Conservation (phyloP, 2,329 filamentous ascomycete genomes). For the Colletotrichum spaethianum region DNA sequence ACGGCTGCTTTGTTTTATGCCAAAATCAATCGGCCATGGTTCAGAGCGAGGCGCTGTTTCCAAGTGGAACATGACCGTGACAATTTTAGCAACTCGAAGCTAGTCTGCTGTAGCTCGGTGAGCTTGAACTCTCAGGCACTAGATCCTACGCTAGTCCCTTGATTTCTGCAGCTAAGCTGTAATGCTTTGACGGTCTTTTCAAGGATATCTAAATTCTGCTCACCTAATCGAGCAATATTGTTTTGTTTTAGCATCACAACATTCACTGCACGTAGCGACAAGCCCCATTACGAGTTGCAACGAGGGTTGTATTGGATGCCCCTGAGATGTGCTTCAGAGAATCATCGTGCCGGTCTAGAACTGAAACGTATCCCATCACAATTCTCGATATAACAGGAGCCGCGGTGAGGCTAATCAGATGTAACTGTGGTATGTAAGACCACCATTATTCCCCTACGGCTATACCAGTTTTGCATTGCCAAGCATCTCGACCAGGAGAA, state of each 20-base stretch:
- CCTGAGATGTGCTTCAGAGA: neutral
- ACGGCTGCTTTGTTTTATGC: neutral
- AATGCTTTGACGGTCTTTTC: neutral
- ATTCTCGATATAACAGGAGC: neutral
- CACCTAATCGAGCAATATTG: neutral
- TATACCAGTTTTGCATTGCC: too few species aligned
- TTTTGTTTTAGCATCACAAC: neutral
- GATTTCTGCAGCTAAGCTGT: neutral
- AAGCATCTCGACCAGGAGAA: neutral
- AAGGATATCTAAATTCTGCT: neutral
- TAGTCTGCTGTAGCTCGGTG: conserved; percentile 3
- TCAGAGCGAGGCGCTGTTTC: neutral
- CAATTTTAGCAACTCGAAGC: neutral
- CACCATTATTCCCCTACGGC: neutral
- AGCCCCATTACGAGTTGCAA: neutral
- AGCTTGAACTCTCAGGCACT: neutral
- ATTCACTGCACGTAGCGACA: neutral
- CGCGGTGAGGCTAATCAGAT: rapidly evolving
- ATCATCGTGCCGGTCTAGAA: neutral
- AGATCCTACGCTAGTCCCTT: conserved; percentile 3
- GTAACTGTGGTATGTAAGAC: neutral
- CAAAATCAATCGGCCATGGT: too few species aligned
- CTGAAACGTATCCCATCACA: neutral
- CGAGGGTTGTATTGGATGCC: too few species aligned
- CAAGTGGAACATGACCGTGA: neutral